A percentile compares a stretch with the other conserved stretches of the same genome.
These are phyloP conservation scores for Dryas alaskensis DNA, from an alignment of 306 rosid species.

Conservation along the genomic window DNA sequence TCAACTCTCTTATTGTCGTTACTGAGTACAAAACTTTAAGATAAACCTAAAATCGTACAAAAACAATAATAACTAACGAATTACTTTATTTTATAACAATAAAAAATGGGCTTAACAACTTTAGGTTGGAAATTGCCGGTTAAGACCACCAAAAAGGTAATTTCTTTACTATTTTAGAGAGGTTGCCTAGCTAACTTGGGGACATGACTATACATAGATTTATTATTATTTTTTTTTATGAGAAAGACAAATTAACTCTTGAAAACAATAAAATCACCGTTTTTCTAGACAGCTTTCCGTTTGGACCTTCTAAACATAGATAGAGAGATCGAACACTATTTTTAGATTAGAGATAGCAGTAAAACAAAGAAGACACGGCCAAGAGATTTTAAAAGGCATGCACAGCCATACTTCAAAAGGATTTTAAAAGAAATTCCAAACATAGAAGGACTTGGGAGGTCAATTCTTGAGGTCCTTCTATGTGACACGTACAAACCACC, in stretches of 20 bases:
- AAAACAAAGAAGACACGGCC: neutral
- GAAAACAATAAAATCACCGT: neutral
- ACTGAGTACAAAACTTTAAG: too few species aligned
- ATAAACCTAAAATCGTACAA: too few species aligned
- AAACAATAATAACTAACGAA: too few species aligned
- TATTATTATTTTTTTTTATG: neutral
- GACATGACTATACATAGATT: neutral
- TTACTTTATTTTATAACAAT: neutral
- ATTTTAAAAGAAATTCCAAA: conserved; percentile 6
- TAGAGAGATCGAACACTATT: neutral
- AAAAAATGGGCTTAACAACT: neutral
- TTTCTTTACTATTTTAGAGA: neutral
- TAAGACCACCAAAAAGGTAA: neutral
- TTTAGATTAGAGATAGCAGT: neutral
- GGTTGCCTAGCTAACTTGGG: neutral
- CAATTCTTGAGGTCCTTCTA: conserved; percentile 26
- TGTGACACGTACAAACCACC: neutral
- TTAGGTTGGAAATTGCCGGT: neutral
- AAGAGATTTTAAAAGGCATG: neutral
- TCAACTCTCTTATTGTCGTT: too few species aligned
- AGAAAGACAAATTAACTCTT: too few species aligned
- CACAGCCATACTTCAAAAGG: neutral
- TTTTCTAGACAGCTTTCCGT: conserved; percentile 7
- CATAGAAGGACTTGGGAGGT: conserved; percentile 18
- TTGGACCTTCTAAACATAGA: conserved; percentile 11